A percentile compares a stretch with the other conserved stretches of the same genome.
These are phyloP conservation scores for Colletotrichum falcatum DNA, from an alignment of 2,329 filamentous ascomycete species.

Conservation along the genomic window DNA sequence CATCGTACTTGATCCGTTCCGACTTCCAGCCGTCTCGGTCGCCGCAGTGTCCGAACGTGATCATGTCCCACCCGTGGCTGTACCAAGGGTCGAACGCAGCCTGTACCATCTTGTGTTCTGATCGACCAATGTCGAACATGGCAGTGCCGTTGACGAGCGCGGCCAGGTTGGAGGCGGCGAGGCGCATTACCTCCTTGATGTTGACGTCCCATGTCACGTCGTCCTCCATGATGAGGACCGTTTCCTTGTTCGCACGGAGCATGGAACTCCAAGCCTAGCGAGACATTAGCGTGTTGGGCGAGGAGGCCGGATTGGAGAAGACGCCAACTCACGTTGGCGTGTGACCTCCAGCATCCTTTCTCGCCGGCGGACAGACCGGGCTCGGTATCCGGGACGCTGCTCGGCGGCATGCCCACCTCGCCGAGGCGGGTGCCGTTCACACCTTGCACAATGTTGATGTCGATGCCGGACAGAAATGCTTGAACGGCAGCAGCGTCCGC, in stretches of 20 bases:
- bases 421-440: constrained; percentile 43
- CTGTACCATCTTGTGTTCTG: not conserved
- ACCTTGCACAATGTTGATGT: constrained; percentile 42
- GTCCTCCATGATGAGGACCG: constrained; percentile 47
- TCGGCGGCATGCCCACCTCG: constrained; percentile 45
- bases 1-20: constrained; percentile 19
- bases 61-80: constrained; percentile 43
- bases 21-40: constrained; percentile 40
- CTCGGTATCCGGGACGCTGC: constrained; percentile 37
- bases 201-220: constrained; percentile 48
- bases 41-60: constrained; percentile 45
- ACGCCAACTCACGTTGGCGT: constrained; percentile 45
- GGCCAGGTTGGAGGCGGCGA: constrained; percentile 19
- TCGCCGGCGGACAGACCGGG: constrained; percentile 42
- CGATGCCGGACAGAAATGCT: constrained; percentile 45
- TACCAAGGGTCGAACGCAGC: constrained; percentile 43
- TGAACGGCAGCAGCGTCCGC: constrained; percentile 47
- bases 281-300: not conserved
- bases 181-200: constrained; percentile 44
- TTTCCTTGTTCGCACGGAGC: constrained; percentile 42
- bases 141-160: constrained; percentile 22
- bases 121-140: constrained; percentile 9
- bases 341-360: constrained; percentile 46
- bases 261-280: constrained; percentile 46
- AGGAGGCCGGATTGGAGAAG: not conserved